These are phyloP conservation scores for Dissophora ornata DNA, from an alignment of 192 early-diverging fungal species.

Conservation along the genomic window DNA sequence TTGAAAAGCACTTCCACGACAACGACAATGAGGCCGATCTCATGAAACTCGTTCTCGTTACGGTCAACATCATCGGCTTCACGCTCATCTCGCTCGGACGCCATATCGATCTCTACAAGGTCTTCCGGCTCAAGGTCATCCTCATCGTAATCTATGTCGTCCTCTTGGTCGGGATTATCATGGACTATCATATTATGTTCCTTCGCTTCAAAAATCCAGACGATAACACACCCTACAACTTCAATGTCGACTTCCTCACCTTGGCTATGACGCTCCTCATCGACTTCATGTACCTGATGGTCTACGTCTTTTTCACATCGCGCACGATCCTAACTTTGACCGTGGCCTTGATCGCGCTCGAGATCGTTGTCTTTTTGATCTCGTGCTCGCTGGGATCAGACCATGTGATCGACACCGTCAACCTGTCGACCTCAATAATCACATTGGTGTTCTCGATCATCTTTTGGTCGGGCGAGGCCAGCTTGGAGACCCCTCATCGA, in stretches of 20 bases:
- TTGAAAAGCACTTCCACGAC: background rate
- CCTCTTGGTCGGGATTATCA: background rate
- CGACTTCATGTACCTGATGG: background rate
- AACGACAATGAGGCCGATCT: background rate
- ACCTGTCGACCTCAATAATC: background rate
- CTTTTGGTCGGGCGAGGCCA: background rate
- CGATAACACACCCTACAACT: background rate
- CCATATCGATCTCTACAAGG: constrained; percentile 2
- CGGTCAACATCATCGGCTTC: constrained; percentile 2
- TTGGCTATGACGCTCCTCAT: constrained; percentile 1
- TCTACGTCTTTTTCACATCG: background rate
- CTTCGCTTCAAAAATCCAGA: constrained; percentile 1
- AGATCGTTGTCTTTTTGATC: background rate
- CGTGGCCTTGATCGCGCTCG: constrained; percentile 1
- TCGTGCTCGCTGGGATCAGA: background rate
- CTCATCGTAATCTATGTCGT: constrained; percentile 2
- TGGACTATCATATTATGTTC: background rate
- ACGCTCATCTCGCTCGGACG: background rate
- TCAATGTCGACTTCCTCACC: background rate
- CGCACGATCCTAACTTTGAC: background rate
- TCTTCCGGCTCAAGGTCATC: constrained; percentile 1
- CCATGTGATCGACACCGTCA: background rate
- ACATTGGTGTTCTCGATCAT: background rate
- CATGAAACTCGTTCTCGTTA: constrained; percentile 1
- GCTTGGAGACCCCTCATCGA: background rate